phyloP scores from a whole-genome alignment of 164 flowering plant species.

The Vitis cinerea region DNA sequence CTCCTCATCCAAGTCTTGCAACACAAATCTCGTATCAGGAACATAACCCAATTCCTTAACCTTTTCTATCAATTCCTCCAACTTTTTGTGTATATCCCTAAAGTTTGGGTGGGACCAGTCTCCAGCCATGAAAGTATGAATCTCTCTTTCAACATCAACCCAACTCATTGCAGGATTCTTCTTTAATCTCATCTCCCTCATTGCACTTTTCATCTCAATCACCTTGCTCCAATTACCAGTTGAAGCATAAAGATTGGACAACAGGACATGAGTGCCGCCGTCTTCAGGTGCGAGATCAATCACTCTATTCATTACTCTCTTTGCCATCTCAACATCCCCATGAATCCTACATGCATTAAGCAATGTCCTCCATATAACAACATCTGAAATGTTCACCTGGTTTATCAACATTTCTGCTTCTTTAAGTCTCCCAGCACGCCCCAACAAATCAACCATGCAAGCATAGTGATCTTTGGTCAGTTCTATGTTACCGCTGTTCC shows the following conservation, averaged over 20 bases:
- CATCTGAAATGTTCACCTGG: conserved; percentile 36
- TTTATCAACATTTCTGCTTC: conserved; percentile 44
- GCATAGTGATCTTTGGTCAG: conserved; percentile 43
- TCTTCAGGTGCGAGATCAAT: conserved; percentile 37
- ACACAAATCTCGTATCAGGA: conserved; percentile 47
- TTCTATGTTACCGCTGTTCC: conserved; percentile 10
- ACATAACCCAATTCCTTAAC: conserved; percentile 42
- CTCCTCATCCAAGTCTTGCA: conserved; percentile 45
- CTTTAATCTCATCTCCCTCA: conserved; percentile 42
- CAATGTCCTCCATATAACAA: conserved; percentile 50
- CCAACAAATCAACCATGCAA: conserved; percentile 57
- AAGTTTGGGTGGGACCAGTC: conserved; percentile 36
- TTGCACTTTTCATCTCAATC: conserved; percentile 34
- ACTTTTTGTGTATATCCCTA: conserved; percentile 26
- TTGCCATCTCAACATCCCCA: conserved; percentile 40
- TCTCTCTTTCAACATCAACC: conserved; percentile 40
- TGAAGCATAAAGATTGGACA: conserved; percentile 49
- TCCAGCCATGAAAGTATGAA: conserved; percentile 47
- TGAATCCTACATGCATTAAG: conserved; percentile 50
- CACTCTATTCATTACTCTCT: conserved; percentile 23
- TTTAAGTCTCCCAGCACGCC: conserved; percentile 47
- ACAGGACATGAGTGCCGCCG: conserved; percentile 36
- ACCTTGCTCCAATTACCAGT: conserved; percentile 44
- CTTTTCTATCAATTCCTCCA: conserved; percentile 30
- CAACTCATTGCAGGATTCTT: conserved; percentile 53